Evolutionary conservation across 2,329 filamentous ascomycete species (phyloP), one percentile per base, ranked within the genome.

Genomic region (Aspergillus sp.): DNA sequence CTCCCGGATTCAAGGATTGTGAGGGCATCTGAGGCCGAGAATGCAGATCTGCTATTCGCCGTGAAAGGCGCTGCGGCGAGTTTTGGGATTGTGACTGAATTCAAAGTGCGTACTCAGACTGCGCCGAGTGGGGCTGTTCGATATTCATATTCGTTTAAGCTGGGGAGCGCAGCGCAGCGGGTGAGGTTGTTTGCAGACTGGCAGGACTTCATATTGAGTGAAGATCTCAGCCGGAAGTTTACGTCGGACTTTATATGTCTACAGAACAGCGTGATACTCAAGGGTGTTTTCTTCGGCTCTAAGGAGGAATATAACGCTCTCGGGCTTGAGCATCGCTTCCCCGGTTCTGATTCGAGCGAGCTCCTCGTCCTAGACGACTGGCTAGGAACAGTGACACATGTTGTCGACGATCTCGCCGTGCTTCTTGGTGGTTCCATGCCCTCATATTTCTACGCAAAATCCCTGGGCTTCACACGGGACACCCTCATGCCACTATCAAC

Each of bases 231-330:
- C 53, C 73, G 78, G 38, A 77, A 80, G 15, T 82, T 85, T 55
- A 74, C 78, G 2, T 76, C 74, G 4, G 71, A 81, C 46, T 76
- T 85, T 45, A 71, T 80, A 32, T 67, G 80, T 41, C 69, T 78
- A 27, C 74, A 77, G 19, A 62, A 77, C 0, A 79, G 79, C 1
- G 73, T 74, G 46, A 59, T 82, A 49, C 77, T 85, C 53, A 78
- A 77, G 0, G 81, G 78, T 2, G 81, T 77, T 0, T 85, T 80
- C 56, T 84, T 81, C 56, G 82, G 82, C 7, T 77, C 77, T 0
- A 64, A 75, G 38, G 71, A 67, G 0, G 81, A 85, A 58, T 85
- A 75, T 56, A 57, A 75, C 3, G 71, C 70, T 2, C 52, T 69
- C 1, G 51, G 59, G 17, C 39, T 62, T 0, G 57, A 65, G 37